Evolutionary conservation across 1,284 basidiomycete species (phyloP).

Genomic region (Takashimella koratensis): DNA sequence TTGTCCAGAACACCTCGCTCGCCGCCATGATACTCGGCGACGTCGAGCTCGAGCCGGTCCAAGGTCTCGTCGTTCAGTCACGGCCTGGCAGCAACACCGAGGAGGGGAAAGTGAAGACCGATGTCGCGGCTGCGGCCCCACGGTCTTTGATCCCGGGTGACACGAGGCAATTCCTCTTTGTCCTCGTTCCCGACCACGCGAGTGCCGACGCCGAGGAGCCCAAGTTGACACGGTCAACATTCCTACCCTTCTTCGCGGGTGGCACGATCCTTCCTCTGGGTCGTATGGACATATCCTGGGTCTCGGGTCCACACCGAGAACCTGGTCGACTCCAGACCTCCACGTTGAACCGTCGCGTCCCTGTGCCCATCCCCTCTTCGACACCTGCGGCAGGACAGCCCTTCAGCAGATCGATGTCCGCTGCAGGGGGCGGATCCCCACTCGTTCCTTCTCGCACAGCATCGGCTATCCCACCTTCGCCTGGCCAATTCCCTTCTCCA

Average conservation of each 20-base stretch:
- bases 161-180: conserved; percentile 76
- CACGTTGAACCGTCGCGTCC: conserved; percentile 39
- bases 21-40: conserved; percentile 71
- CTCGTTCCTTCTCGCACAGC: conserved; percentile 6
- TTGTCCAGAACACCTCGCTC: conserved; percentile 77
- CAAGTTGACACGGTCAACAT: conserved; percentile 49
- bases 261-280: conserved; percentile 72
- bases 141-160: conserved; percentile 74
- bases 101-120: conserved; percentile 30
- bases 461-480: not conserved
- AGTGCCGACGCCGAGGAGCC: conserved; percentile 4
- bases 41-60: conserved; percentile 67
- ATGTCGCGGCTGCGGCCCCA: conserved; percentile 60
- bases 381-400: no score
- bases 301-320: conserved; percentile 55
- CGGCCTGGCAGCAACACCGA: not conserved
- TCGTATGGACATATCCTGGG: conserved; percentile 74
- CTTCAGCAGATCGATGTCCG: not conserved
- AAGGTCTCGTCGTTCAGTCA: conserved; percentile 60
- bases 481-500: not conserved
- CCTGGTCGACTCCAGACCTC: conserved; percentile 77
- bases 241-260: conserved; percentile 57
- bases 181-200: conserved; percentile 52
- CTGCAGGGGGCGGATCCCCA: not conserved
- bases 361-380: not conserved